Evolutionary conservation across 1,284 basidiomycete species (phyloP), one percentile per base, ranked within the genome.

Genomic region (Cryptococcus sp.): DNA sequence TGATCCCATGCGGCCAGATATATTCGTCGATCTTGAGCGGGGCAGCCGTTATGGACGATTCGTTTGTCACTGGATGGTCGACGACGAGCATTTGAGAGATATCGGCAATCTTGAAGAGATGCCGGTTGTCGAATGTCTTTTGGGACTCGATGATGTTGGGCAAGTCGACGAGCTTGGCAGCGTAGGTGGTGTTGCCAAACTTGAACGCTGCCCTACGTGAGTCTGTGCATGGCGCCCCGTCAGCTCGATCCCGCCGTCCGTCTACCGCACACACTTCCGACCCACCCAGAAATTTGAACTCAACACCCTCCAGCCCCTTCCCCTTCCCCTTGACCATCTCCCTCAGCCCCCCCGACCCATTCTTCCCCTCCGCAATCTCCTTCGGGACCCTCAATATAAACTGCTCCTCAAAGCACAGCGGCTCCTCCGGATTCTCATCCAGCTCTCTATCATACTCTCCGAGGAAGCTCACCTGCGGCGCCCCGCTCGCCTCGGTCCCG

Each of bases 31-130:
- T 84, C 66, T 88, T 93, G 78, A 97, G 88, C 52, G 82, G 83
- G 80, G 69, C 43, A 77, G 68, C 62, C 0, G 73, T 73, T 28
- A 78, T 75, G 18, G 69, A 80, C 18, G 87, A 83, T 70, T 93
- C 89, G 56, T 82, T 84, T 21, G 84, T 81, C 50, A 95, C 82
- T 48, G 85, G 87, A 55, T 88, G 81, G 53, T 87, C 88, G 18
- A 94, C 86, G 9, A 94, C 86, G 48, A 96, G 82, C 88, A 96
- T 93, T 83, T 95, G 93, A 76, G 90, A 94, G 77, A 99, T 97
- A 72, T 99, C 96, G 35, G 93, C 93, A 1, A 96, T 89, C 78
- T 99, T 99, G 82, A 98, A 97, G 83, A 98, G 88, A 69, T 94
- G 89, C 72, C 93, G 91, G 73, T 88, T 91, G 78, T 98, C 95